Percentiles rank a stretch among this genome's conserved stretches.
Evolutionary conservation across 2,329 filamentous ascomycete species (phyloP).

Genomic region (Claviceps humidiphila): DNA sequence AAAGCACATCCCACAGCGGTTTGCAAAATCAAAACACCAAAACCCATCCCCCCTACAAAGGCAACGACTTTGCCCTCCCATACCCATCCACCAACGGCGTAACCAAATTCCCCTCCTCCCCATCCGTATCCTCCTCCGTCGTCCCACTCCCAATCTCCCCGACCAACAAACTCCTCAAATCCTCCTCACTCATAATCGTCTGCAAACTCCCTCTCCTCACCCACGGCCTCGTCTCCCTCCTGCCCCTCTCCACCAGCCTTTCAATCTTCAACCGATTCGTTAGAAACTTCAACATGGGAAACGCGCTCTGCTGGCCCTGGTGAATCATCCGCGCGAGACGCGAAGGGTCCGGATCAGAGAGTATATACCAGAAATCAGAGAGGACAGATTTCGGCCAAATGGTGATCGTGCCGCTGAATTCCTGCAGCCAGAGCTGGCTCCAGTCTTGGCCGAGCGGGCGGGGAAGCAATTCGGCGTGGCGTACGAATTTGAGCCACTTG

Average conservation of each 20-base stretch:
- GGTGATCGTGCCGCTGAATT: slow-evolving; percentile 88
- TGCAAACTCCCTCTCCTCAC: slow-evolving; percentile 40
- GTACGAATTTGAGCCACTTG: slow-evolving; percentile 93
- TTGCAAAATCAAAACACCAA: not conserved
- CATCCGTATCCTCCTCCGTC: slow-evolving; percentile 25
- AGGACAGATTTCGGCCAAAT: slow-evolving; percentile 79
- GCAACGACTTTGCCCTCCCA: slow-evolving; percentile 1
- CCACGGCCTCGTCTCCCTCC: slow-evolving; percentile 37
- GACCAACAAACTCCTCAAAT: slow-evolving; percentile 36
- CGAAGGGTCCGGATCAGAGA: slow-evolving; percentile 66
- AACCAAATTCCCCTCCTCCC: slow-evolving; percentile 15
- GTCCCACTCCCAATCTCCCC: slow-evolving; percentile 22
- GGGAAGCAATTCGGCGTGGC: slow-evolving; percentile 82
- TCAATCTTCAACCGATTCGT: slow-evolving; percentile 79
- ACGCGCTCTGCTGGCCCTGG: slow-evolving; percentile 76
- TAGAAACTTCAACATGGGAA: slow-evolving; percentile 85
- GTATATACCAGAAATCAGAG: slow-evolving; percentile 74
- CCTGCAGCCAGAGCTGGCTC: slow-evolving; percentile 91
- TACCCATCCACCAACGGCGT: slow-evolving; percentile 14
- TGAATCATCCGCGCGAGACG: slow-evolving; percentile 80
- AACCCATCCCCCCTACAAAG: not conserved
- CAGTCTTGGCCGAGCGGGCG: slow-evolving; percentile 88
- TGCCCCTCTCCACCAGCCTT: slow-evolving; percentile 46
- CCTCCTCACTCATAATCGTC: slow-evolving; percentile 48
- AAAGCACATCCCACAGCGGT: not conserved